Base-by-base conservation (phyloP, 306 rosid genomes). In the Lathyrus oleraceus region DNA sequence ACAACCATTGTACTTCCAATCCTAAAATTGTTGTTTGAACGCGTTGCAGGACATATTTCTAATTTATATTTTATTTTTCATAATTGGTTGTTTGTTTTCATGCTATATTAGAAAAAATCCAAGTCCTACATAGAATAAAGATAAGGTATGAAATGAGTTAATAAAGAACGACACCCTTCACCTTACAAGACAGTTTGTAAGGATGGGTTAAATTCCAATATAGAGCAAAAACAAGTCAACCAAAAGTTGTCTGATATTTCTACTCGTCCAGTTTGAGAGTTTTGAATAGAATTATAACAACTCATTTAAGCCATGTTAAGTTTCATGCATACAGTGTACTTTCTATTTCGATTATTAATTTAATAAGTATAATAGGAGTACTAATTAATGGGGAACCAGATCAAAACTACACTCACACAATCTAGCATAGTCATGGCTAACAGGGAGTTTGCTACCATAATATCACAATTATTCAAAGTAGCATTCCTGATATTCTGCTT, bases 381-480 rank as follows among this genome's bases (percentile, higher is more conserved):
- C 51, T 23, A 23, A 38, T 10, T 51, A 53, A 20, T 66, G 35
- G 42, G 42, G 49, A 66, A 75, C 1, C 4, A n/a, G 28, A 14
- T 8, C 60, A 54, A 66, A 65, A 13, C 17, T 39, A 64, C 36
- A 47, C 65, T 27, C n/a, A 11, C 3, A 9, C 13, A 10, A 30
- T 42, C 28, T 7, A 52, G 21, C 38, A 54, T 53, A 53, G 42
- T 54, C 17, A 25, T 12, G 30, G 11, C 48, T 54, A 65, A 19
- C 19, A 63, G 8, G 10, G 13, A 6, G 44, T 68, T 69, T 51
- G 43, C 42, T 4, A 69, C 27, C 57, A 70, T 15, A 17, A 25
- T 32, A 60, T 72, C 51, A 61, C n/a, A 76, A 51, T 17, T 68
- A 39, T 51, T 68, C 15, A 48, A 68, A 68, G 16, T 17, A 20